A percentile compares a stretch with the other conserved stretches of the same genome.
phyloP scores from a whole-genome alignment of 192 early-diverging fungal genomes.

The Chytriomyces confervae region DNA sequence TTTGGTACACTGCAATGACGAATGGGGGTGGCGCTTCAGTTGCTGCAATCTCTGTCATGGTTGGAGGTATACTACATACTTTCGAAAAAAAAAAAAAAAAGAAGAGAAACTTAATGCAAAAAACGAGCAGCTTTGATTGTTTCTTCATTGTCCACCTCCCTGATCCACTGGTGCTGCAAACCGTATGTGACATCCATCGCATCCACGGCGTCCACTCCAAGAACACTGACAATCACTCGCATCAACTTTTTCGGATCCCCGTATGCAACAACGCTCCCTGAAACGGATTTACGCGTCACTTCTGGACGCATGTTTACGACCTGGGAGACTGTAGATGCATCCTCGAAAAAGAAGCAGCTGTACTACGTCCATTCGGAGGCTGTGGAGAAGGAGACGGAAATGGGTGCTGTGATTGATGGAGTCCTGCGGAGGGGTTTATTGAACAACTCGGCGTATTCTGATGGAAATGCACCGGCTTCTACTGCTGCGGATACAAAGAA shows the following conservation, averaged over 20 bases:
- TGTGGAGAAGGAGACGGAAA: constrained; percentile 9
- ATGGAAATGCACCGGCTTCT: neutral
- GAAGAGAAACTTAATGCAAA: neutral
- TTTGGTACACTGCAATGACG: neutral
- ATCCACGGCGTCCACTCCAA: neutral
- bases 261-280: neutral
- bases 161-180: constrained; percentile 31
- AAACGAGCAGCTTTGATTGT: constrained; percentile 17
- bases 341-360: neutral
- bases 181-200: constrained; percentile 31
- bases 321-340: constrained; percentile 11
- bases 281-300: constrained; percentile 13
- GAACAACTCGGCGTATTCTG: neutral
- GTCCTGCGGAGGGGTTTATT: neutral
- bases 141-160: constrained; percentile 15
- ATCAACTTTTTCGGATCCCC: constrained; percentile 26
- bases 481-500: neutral
- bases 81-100: neutral
- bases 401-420: constrained; percentile 12
- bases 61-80: constrained; percentile 13
- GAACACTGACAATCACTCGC: constrained; percentile 10
- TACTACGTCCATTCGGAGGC: constrained; percentile 15
- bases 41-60: constrained; percentile 35
- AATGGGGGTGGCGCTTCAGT: neutral
- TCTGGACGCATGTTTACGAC: constrained; percentile 26